Conservation (phyloP, 2,329 filamentous ascomycete genomes). For the Laburnicola sp. region DNA sequence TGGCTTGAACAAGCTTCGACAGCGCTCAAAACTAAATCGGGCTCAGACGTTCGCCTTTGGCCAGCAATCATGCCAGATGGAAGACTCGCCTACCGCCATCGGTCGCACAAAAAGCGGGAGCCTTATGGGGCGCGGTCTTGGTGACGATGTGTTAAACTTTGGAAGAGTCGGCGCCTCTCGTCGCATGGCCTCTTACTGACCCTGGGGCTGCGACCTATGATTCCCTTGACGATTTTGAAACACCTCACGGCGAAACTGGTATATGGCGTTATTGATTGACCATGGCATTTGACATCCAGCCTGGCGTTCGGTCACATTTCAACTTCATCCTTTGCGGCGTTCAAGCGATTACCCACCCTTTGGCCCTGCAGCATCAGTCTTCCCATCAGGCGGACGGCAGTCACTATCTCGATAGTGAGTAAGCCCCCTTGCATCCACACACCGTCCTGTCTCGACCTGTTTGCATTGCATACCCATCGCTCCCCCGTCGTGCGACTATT, state of each 20-base stretch:
- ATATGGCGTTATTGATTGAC: conserved; percentile 43
- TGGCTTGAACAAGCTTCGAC: conserved; percentile 89
- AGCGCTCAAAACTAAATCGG: conserved; percentile 80
- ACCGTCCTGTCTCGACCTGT: conserved; percentile 27
- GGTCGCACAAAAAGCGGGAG: conserved; percentile 39
- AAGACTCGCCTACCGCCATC: conserved; percentile 62
- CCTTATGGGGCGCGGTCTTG: conserved; percentile 36
- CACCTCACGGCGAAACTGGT: conserved; percentile 40
- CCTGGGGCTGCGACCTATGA: conserved; percentile 25
- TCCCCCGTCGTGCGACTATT: conserved; percentile 24
- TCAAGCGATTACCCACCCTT: conserved; percentile 41
- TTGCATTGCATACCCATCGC: conserved; percentile 40
- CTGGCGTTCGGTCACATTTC: conserved; percentile 38
- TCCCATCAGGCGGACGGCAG: conserved; percentile 26
- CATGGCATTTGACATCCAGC: conserved; percentile 36
- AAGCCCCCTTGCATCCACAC: conserved; percentile 22
- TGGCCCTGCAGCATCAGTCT: conserved; percentile 29
- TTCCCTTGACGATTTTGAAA: conserved; percentile 37
- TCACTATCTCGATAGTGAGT: conserved; percentile 21
- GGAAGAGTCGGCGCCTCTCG: conserved; percentile 40
- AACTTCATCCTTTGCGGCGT: conserved; percentile 37
- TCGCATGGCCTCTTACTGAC: conserved; percentile 46
- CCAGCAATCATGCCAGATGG: conserved; percentile 63
- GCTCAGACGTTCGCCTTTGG: conserved; percentile 97
- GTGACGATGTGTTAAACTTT: conserved; percentile 35